Evolutionary conservation across 176 grass and related monocot genomes (phyloP).

Genomic region (Zizania latifolia): DNA sequence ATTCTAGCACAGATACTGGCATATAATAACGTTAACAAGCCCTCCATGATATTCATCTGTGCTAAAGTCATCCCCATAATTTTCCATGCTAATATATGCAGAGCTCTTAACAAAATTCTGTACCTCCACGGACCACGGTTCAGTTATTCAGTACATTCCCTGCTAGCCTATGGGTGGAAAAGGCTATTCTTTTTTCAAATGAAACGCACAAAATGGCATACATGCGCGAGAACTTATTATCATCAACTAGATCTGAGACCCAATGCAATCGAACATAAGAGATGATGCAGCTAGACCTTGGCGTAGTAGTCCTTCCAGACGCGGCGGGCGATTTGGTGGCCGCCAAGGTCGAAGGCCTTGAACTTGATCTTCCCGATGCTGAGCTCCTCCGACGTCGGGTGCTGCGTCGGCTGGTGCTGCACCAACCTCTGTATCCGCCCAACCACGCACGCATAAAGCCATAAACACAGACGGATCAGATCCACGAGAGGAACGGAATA

Average conservation of each 20-base stretch:
- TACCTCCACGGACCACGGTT: background rate
- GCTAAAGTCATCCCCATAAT: background rate
- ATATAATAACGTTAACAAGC: background rate
- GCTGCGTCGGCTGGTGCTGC: background rate
- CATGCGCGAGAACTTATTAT: background rate
- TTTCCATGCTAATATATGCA: background rate
- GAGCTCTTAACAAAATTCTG: background rate
- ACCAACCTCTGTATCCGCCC: conserved; percentile 30
- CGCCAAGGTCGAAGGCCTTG: background rate
- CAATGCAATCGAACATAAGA: background rate
- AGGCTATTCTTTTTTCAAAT: background rate
- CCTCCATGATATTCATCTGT: background rate
- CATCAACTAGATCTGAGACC: conserved; percentile 10
- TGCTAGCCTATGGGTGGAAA: background rate
- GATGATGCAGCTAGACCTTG: background rate
- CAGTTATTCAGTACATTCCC: background rate
- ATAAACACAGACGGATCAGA: background rate
- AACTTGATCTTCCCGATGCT: background rate
- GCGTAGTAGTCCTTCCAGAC: background rate
- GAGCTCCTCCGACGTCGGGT: background rate
- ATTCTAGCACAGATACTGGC: background rate
- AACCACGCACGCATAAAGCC: too few relatives aligned
- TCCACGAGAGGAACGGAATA: background rate
- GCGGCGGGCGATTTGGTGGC: background rate
- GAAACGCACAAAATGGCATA: background rate